phyloP scores from a whole-genome alignment of 768 basidiomycete species.

The Filobasidium floriforme region DNA sequence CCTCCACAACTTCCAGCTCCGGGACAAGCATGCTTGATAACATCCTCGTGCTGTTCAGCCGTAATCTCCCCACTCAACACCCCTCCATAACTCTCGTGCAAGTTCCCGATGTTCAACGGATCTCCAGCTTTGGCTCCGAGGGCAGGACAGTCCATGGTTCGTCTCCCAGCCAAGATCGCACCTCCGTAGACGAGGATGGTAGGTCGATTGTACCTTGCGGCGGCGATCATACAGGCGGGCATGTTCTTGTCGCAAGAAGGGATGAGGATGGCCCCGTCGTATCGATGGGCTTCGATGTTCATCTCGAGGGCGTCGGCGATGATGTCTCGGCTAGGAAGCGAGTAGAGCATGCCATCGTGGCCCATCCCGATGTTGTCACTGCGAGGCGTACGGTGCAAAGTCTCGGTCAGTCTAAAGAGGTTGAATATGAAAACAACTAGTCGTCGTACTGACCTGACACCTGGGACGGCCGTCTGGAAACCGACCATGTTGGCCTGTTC shows the following conservation, averaged over 20 bases:
- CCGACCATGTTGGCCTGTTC: constrained; percentile 67
- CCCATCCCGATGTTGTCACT: constrained; percentile 88
- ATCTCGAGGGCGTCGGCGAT: constrained; percentile 62
- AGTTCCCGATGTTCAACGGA: constrained; percentile 38
- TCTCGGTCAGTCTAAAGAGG: not conserved
- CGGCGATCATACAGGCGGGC: constrained; percentile 82
- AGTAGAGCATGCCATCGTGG: constrained; percentile 61
- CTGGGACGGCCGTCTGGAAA: constrained; percentile 75
- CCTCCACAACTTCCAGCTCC: constrained; percentile 70
- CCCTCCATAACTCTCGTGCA: constrained; percentile 70
- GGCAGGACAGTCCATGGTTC: constrained; percentile 68
- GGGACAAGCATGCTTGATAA: constrained; percentile 76
- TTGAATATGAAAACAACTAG: too few relatives aligned
- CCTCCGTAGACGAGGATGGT: constrained; percentile 81
- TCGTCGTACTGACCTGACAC: constrained; percentile 67
- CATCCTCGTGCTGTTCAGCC: constrained; percentile 74
- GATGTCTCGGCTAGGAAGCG: constrained; percentile 75
- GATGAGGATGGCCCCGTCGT: constrained; percentile 65
- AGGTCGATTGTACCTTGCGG: constrained; percentile 75
- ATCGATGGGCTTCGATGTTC: constrained; percentile 54
- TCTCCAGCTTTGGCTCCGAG: constrained; percentile 74
- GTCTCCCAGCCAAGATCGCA: constrained; percentile 67
- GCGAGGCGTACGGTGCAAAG: not conserved
- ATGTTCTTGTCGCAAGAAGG: constrained; percentile 54
- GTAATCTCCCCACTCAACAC: constrained; percentile 60